phyloP scores from a whole-genome alignment of 176 grass and related monocot genomes.

The Pontederia paniculata region DNA sequence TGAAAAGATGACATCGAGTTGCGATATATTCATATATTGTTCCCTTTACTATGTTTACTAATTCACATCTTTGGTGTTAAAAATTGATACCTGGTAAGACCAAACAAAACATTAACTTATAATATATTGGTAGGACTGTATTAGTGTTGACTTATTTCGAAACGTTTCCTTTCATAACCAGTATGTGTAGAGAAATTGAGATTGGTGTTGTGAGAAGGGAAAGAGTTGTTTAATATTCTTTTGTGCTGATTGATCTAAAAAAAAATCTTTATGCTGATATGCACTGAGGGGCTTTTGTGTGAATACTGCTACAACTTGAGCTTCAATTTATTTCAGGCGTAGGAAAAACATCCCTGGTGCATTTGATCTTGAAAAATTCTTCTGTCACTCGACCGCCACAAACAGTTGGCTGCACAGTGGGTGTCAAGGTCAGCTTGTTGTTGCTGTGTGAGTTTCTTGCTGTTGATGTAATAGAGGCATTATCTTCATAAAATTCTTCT shows the following conservation, averaged over 20 bases:
- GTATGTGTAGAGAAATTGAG: too few species aligned
- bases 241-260: too few species aligned
- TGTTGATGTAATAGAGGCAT: background rate
- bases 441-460: conserved; percentile 24
- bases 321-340: conserved; percentile 38
- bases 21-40: too few species aligned
- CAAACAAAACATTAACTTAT: too few species aligned
- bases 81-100: too few species aligned
- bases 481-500: background rate
- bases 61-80: too few species aligned
- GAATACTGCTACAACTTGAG: background rate
- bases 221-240: background rate
- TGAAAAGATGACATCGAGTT: too few species aligned
- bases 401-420: conserved; percentile 66
- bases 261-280: background rate
- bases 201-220: too few species aligned
- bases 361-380: conserved; percentile 71
- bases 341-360: conserved; percentile 76
- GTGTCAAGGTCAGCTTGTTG: conserved; percentile 47
- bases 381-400: conserved; percentile 51
- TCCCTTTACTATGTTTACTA: too few species aligned
- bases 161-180: too few species aligned
- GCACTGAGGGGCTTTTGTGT: background rate
- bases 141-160: too few species aligned
- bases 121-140: too few species aligned